Evolutionary conservation across 768 basidiomycete genomes (phyloP).

Genomic region (Kwoniella mangroviensis): DNA sequence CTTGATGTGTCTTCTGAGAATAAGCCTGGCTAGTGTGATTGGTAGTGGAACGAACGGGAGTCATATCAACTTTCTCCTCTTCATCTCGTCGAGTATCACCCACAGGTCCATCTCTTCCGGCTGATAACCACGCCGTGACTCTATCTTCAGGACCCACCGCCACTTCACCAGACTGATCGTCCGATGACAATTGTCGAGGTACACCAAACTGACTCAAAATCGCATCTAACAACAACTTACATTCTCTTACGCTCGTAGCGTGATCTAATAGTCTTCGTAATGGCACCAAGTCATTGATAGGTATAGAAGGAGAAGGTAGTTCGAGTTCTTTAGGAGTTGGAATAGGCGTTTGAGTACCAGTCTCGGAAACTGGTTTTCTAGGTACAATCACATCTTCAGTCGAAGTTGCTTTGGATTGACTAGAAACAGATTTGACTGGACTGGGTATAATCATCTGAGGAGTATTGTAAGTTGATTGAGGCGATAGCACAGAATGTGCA

Average conservation of each 20-base stretch:
- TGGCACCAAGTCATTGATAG: constrained; percentile 64
- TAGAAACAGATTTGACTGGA: not conserved
- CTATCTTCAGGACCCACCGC: constrained; percentile 30
- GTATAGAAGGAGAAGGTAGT: not conserved
- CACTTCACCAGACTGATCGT: not conserved
- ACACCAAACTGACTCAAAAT: constrained; percentile 70
- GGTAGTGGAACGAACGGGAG: not conserved
- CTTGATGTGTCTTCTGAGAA: no score
- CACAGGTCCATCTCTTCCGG: constrained; percentile 41
- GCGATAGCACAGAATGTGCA: constrained; percentile 6
- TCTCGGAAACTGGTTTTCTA: not conserved
- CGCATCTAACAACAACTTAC: constrained; percentile 81
- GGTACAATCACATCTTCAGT: constrained; percentile 7
- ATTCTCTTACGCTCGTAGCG: constrained; percentile 79
- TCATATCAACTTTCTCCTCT: not conserved
- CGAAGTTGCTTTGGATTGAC: not conserved
- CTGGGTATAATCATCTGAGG: not conserved
- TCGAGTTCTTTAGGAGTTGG: not conserved
- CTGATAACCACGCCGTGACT: constrained; percentile 50
- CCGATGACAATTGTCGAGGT: constrained; percentile 54
- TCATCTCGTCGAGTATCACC: not conserved
- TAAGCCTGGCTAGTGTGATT: no score
- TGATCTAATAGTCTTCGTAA: constrained; percentile 70
- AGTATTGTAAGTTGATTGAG: not conserved
- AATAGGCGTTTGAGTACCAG: constrained; percentile 10